Evolutionary conservation across 2,329 filamentous ascomycete species (phyloP), one percentile per base, ranked within the genome.

Genomic region (Botryotinia calthae): DNA sequence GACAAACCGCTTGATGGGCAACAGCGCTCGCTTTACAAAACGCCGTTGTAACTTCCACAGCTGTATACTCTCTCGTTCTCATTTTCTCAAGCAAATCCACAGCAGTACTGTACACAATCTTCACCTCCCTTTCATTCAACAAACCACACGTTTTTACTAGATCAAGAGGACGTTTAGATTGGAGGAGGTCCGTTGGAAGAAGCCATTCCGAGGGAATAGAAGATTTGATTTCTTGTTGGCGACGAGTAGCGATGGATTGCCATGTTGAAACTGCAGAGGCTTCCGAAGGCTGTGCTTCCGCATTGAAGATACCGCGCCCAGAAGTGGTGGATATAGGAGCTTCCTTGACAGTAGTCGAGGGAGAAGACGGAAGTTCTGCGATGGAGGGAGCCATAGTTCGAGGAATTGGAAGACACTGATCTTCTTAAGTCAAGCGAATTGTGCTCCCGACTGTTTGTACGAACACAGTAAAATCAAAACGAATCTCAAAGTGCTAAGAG

Each of bases 21-120:
- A 86, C 85, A 6, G 85, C 82, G 7, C 87, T 85, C 42, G 85
- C 81, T 78, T 88, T 88, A 76, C 86, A 87, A 75, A 88, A 88
- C 0, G 86, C 85, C 70, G 79, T 81, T 3, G 85, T 85, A 12
- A 89, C 86, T 40, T 73, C 61, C 46, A 71, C 54, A 40, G 73
- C 84, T 8, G 82, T 87, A 83, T 85, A 87, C 80, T 80, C 79
- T 37, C 80, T 80, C 7, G 76, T 76, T 56, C 76, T 76, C 34
- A 83, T 79, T 59, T 82, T 81, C 7, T 77, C 61, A 1, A 83
- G 75, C 58, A 83, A 9, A 28, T 67, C n/a, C 12, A 59, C 31
- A 4, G 70, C 70, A n/a, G 77, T 75, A 37, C 75, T 74, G 28
- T 78, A 54, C 66, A 82, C 81, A 3, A 81, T 81, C 67, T 12